A percentile compares a stretch with the other conserved stretches of the same genome.
phyloP scores from a whole-genome alignment of 805 yeast genomes.

The Yarrowia osloensis region DNA sequence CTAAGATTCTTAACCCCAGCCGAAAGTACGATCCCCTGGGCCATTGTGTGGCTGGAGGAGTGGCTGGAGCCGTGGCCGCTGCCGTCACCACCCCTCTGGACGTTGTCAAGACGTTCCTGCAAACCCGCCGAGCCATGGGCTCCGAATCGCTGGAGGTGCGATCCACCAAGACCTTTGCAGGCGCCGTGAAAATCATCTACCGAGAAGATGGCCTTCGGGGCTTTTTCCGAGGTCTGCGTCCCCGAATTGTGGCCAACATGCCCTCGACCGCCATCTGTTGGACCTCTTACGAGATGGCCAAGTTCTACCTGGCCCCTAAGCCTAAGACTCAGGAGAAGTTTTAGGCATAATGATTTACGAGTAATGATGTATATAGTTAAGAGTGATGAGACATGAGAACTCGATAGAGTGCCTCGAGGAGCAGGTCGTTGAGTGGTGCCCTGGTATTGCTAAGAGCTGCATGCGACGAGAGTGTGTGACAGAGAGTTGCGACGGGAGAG shows the following conservation, averaged over 20 bases:
- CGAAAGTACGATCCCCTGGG: conserved; percentile 78
- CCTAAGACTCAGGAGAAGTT: conserved; percentile 9
- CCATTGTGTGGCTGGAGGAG: conserved; percentile 90
- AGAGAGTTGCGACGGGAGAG: too few species aligned
- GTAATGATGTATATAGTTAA: conserved; percentile 30
- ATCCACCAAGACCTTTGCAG: conserved; percentile 62
- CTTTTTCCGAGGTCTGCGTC: conserved; percentile 81
- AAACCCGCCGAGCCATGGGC: conserved; percentile 55
- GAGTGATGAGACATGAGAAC: conserved; percentile 21
- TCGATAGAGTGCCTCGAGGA: neutral
- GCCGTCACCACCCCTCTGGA: conserved; percentile 94
- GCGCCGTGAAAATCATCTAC: conserved; percentile 71
- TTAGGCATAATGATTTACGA: conserved; percentile 30
- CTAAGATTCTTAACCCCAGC: conserved; percentile 77
- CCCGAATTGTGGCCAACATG: conserved; percentile 87
- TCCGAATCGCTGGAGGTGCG: conserved; percentile 44
- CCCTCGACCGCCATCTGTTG: conserved; percentile 97
- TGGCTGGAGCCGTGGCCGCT: conserved; percentile 94
- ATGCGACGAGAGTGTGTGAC: too few species aligned
- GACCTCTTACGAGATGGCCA: conserved; percentile 98
- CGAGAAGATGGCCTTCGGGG: conserved; percentile 51
- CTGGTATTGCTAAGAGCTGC: too few species aligned
- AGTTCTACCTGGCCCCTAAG: conserved; percentile 52
- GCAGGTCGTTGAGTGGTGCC: too few species aligned
- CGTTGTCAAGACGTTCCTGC: conserved; percentile 87